These are phyloP conservation scores for Pelargonium myrrhifolium DNA, from an alignment of 441 rosid species.

Conservation along the genomic window DNA sequence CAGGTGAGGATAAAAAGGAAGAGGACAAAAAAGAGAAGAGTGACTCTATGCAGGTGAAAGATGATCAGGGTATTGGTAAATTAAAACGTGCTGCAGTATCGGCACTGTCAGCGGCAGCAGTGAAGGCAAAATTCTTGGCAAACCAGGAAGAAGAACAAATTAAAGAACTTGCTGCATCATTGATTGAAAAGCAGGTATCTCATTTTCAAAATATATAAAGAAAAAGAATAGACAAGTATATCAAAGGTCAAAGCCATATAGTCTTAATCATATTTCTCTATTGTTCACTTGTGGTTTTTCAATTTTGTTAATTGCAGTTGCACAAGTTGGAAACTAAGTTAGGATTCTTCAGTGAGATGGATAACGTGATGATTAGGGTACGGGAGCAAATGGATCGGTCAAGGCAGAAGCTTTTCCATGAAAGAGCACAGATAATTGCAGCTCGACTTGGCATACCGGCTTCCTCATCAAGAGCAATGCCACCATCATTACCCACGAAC, in stretches of 20 bases:
- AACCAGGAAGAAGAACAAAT: slow-evolving; percentile 83
- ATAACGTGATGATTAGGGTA: slow-evolving; percentile 53
- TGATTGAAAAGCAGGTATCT: slow-evolving; percentile 83
- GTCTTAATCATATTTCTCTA: background rate
- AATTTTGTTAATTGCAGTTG: slow-evolving; percentile 40
- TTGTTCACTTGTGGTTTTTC: slow-evolving; percentile 8
- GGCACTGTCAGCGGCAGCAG: slow-evolving; percentile 91
- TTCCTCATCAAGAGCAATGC: slow-evolving; percentile 56
- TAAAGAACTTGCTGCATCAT: slow-evolving; percentile 55
- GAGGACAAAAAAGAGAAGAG: slow-evolving; percentile 35
- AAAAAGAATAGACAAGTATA: background rate
- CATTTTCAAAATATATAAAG: background rate
- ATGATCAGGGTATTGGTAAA: slow-evolving; percentile 42
- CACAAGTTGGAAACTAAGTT: slow-evolving; percentile 79
- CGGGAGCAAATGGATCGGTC: slow-evolving; percentile 88
- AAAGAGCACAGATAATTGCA: slow-evolving; percentile 89
- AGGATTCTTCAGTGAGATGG: slow-evolving; percentile 72
- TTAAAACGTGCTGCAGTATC: slow-evolving; percentile 68
- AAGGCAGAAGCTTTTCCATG: slow-evolving; percentile 76
- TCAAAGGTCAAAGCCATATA: background rate
- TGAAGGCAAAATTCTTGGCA: slow-evolving; percentile 81
- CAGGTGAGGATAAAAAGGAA: slow-evolving; percentile 35
- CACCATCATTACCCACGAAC: slow-evolving; percentile 49
- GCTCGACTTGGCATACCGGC: slow-evolving; percentile 67
- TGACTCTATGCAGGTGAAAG: slow-evolving; percentile 38